Evolutionary conservation across 139 green algal genomes (phyloP).

Genomic region (Haematococcus sp.): DNA sequence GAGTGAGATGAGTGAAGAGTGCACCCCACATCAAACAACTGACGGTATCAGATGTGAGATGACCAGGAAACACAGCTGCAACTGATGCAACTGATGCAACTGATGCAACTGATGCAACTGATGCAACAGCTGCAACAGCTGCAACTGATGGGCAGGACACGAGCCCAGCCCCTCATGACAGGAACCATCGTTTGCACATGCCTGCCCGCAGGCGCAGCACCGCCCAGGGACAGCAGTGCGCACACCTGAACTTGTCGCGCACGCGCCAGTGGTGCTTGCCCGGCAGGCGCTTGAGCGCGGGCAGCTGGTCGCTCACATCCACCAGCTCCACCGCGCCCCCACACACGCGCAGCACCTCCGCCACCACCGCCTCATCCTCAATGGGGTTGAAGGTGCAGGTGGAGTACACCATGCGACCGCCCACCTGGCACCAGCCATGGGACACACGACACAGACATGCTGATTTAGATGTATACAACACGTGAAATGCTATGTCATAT

Average conservation of each 20-base stretch:
- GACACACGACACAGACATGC: too few species aligned
- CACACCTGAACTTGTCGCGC: slow-evolving; percentile 51
- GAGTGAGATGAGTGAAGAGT: not conserved
- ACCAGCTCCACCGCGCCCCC: slow-evolving; percentile 78
- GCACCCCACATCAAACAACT: not conserved
- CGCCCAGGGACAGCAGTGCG: not conserved
- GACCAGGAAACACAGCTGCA: too few species aligned
- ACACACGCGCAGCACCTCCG: slow-evolving; percentile 66
- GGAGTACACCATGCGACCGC: slow-evolving; percentile 95
- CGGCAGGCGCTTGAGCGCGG: slow-evolving; percentile 69
- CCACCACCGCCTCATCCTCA: slow-evolving; percentile 98
- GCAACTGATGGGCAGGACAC: too few species aligned
- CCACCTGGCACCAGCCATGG: slow-evolving; percentile 52
- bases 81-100: too few species aligned
- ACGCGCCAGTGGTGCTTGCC: slow-evolving; percentile 84
- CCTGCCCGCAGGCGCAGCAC: not conserved
- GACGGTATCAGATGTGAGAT: not conserved
- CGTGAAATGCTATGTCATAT: too few species aligned
- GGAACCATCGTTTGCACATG: not conserved
- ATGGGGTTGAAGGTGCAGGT: slow-evolving; percentile 98
- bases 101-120: too few species aligned
- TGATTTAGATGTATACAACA: too few species aligned
- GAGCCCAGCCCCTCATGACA: not conserved
- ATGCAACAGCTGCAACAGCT: too few species aligned
- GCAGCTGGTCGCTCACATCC: slow-evolving; percentile 76